A percentile compares a stretch with the other conserved stretches of the same genome.
Evolutionary conservation across 2,329 filamentous ascomycete species (phyloP).

Genomic region (Amesomyces nigricolor): DNA sequence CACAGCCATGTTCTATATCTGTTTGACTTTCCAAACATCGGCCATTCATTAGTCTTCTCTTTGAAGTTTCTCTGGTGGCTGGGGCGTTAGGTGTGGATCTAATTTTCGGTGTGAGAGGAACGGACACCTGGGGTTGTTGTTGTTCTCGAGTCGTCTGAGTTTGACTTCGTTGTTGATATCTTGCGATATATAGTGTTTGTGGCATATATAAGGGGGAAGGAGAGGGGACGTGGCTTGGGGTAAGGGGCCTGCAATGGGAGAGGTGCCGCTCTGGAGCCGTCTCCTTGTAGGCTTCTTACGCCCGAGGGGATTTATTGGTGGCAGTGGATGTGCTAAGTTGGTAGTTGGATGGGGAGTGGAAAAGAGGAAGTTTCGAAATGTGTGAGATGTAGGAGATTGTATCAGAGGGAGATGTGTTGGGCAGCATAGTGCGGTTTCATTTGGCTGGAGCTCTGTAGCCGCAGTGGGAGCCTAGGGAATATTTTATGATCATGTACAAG

Average conservation of each 20-base stretch:
- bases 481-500: background rate
- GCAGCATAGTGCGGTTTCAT: background rate
- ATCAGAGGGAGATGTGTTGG: too few relatives aligned
- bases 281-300: too few relatives aligned
- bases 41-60: background rate
- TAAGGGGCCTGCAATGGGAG: too few relatives aligned
- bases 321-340: too few relatives aligned
- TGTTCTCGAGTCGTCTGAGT: background rate
- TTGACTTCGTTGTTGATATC: too few relatives aligned
- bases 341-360: too few relatives aligned
- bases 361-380: too few relatives aligned
- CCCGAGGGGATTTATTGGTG: too few relatives aligned
- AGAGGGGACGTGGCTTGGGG: too few relatives aligned
- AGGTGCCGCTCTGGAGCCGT: too few relatives aligned
- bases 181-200: background rate
- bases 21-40: background rate
- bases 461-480: background rate
- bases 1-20: background rate
- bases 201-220: too few relatives aligned
- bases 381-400: too few relatives aligned
- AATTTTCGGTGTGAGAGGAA: slow-evolving; percentile 1
- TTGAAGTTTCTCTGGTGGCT: background rate
- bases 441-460: background rate
- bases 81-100: slow-evolving; percentile 7
- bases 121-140: background rate